phyloP scores from a whole-genome alignment of 345 rosid species.

The Brassica rapa region DNA sequence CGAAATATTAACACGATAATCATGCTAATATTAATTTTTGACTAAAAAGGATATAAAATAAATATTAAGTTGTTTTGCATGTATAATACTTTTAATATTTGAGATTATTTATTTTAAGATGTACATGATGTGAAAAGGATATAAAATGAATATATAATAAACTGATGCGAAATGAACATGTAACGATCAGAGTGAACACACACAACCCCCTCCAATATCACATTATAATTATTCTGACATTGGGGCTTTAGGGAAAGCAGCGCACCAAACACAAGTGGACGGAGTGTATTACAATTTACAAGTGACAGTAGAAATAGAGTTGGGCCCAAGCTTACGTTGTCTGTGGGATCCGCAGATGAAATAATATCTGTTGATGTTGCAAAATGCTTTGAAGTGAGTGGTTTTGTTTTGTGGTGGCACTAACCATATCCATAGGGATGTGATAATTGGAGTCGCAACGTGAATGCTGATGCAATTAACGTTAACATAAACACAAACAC shows the following conservation, averaged over 20 bases:
- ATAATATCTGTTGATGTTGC: constrained; percentile 30
- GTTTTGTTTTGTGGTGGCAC: constrained; percentile 23
- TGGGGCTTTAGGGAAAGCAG: no score
- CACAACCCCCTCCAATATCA: not conserved
- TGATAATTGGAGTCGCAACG: no score
- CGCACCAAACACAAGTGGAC: constrained; percentile 27
- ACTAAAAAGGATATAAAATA: no score
- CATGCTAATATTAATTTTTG: no score
- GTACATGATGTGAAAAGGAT: not conserved
- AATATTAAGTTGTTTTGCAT: no score
- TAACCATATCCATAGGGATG: constrained; percentile 20
- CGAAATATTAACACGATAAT: no score
- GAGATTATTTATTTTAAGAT: not conserved
- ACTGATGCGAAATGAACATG: not conserved
- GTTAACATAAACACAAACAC: not conserved
- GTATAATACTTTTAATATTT: no score
- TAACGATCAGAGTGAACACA: constrained; percentile 19
- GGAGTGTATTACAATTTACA: constrained; percentile 23
- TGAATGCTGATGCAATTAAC: constrained; percentile 15
- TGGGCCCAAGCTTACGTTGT: constrained; percentile 30
- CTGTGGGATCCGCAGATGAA: constrained; percentile 12
- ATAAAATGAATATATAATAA: no score
- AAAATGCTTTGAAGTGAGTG: constrained; percentile 21
- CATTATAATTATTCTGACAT: not conserved
- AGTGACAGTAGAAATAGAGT: constrained; percentile 3